Evolutionary conservation across 2,329 filamentous ascomycete species (phyloP).

Genomic region (Teratosphaeriaceae sp.): DNA sequence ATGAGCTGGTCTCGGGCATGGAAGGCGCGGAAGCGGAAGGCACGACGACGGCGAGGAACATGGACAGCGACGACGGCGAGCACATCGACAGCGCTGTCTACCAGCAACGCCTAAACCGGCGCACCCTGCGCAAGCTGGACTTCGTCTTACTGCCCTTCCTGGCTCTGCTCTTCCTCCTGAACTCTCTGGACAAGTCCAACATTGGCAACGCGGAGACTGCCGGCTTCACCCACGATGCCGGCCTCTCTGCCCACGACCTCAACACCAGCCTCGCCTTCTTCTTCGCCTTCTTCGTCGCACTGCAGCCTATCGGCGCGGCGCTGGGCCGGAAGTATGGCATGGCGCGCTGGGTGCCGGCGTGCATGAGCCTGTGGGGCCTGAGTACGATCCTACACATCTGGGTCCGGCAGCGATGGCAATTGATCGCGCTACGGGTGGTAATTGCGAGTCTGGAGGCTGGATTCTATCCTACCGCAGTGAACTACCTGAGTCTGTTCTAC

Average conservation of each 20-base stretch:
- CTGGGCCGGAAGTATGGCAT: constrained; percentile 52
- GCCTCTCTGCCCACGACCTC: constrained; percentile 45
- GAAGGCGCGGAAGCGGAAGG: constrained; percentile 2
- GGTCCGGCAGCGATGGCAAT: constrained; percentile 41
- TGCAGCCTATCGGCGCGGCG: constrained; percentile 51
- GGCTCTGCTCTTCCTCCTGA: constrained; percentile 46
- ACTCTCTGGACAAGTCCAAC: constrained; percentile 48
- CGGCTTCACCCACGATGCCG: constrained; percentile 53
- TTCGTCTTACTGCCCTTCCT: constrained; percentile 45
- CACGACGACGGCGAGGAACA: not conserved
- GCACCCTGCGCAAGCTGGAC: constrained; percentile 45
- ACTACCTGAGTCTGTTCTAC: constrained; percentile 54
- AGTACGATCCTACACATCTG: constrained; percentile 44
- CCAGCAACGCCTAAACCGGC: constrained; percentile 16
- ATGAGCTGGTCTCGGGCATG: constrained; percentile 10
- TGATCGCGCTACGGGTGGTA: constrained; percentile 38
- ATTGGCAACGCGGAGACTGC: constrained; percentile 52
- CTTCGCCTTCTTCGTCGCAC: constrained; percentile 52
- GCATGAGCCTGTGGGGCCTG: constrained; percentile 50
- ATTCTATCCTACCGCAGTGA: constrained; percentile 53
- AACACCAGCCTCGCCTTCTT: constrained; percentile 52
- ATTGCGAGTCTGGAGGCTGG: constrained; percentile 48
- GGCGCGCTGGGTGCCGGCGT: constrained; percentile 49
- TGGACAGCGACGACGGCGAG: not conserved
- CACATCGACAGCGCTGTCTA: constrained; percentile 1